Evolutionary conservation across 176 grass and related monocot genomes (phyloP).

Genomic region (Carex scoparia): DNA sequence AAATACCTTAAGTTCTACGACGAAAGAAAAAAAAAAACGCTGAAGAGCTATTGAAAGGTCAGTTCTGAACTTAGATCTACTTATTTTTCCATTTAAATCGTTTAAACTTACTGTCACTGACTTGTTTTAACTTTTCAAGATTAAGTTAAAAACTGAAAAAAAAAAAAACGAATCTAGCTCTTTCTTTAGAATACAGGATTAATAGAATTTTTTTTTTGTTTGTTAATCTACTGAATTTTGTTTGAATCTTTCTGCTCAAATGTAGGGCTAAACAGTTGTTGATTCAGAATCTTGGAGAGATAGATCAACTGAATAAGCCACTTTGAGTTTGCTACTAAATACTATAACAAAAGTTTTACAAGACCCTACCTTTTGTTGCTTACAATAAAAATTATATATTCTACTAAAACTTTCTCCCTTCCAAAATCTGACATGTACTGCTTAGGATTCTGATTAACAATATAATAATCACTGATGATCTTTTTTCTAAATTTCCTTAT

Average conservation of each 20-base stretch:
- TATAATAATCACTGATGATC: neutral
- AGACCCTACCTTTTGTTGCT: neutral
- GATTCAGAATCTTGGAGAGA: neutral
- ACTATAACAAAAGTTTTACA: neutral
- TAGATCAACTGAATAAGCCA: neutral
- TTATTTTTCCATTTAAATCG: neutral
- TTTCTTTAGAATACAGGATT: neutral
- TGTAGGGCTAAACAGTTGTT: neutral
- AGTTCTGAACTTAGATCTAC: slow-evolving; percentile 9
- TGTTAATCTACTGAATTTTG: neutral
- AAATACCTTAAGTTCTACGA: neutral
- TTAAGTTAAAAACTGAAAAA: neutral
- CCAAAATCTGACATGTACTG: neutral
- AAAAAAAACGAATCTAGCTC: neutral
- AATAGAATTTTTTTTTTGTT: neutral
- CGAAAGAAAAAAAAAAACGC: neutral
- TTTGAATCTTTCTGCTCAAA: neutral
- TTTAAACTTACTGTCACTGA: neutral
- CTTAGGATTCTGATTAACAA: neutral
- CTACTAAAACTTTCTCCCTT: neutral
- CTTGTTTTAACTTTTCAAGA: neutral
- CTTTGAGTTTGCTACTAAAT: neutral
- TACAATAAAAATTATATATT: neutral
- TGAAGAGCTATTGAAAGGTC: neutral
- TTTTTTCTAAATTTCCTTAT: neutral